Percentiles rank a stretch among this genome's conserved stretches.
phyloP scores from a whole-genome alignment of 352 stramenopile species.

The Phytophthora melonis region DNA sequence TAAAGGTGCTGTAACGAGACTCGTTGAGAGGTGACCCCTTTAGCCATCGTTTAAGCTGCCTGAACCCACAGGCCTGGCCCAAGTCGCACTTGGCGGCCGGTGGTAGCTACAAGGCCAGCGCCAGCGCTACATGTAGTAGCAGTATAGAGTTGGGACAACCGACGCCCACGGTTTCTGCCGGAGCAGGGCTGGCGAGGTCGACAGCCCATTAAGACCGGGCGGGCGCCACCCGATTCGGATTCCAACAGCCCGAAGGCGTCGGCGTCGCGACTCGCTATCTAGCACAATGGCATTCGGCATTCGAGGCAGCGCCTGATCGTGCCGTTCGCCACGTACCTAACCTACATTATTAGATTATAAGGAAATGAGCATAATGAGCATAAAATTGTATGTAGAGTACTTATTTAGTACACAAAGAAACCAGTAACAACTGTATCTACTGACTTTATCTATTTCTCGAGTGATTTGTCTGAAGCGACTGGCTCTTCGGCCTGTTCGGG shows the following conservation, averaged over 20 bases:
- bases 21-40: not conserved
- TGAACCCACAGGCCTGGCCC: not conserved
- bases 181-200: not conserved
- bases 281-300: not conserved
- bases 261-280: not conserved
- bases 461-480: constrained; percentile 11
- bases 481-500: constrained; percentile 25
- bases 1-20: too few relatives aligned
- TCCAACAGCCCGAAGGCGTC: not conserved
- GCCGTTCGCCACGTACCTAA: too few relatives aligned
- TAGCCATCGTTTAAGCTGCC: not conserved
- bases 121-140: not conserved
- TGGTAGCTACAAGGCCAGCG: not conserved
- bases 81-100: not conserved
- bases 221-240: not conserved
- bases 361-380: too few relatives aligned
- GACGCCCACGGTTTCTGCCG: not conserved
- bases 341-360: too few relatives aligned
- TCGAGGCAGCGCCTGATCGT: not conserved
- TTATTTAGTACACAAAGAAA: too few relatives aligned
- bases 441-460: too few relatives aligned
- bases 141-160: not conserved
- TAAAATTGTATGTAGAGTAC: too few relatives aligned
- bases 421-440: not conserved
- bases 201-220: not conserved